phyloP scores from a whole-genome alignment of 208 protist genomes.

The Willaertia magna region DNA sequence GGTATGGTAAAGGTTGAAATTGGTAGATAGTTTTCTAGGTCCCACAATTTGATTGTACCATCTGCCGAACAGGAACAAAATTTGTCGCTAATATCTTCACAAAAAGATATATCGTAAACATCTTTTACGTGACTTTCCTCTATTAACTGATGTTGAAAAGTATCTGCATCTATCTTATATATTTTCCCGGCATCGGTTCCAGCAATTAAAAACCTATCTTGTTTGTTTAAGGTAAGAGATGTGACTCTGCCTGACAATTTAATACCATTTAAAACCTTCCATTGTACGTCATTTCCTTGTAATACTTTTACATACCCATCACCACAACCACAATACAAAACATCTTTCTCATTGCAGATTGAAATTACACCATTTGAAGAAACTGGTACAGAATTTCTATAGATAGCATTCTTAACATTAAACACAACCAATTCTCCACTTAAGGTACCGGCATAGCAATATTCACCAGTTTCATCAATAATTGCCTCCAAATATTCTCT shows the following conservation, averaged over 20 bases:
- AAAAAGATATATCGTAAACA: not conserved
- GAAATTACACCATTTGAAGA: not conserved
- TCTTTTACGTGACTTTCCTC: not conserved
- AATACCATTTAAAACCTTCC: not conserved
- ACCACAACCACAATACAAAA: not conserved
- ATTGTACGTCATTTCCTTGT: not conserved
- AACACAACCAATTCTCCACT: not conserved
- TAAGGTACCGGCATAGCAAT: not conserved
- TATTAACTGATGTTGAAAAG: not conserved
- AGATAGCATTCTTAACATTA: conserved; percentile 5
- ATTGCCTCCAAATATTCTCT: not conserved
- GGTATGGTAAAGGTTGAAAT: not conserved
- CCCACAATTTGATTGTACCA: conserved; percentile 2
- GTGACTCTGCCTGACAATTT: not conserved
- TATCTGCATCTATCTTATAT: not conserved
- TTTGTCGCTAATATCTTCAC: not conserved
- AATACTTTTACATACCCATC: not conserved
- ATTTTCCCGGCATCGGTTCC: not conserved
- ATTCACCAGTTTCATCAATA: not conserved
- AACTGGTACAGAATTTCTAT: not conserved
- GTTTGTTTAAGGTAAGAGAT: not conserved
- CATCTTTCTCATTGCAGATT: not conserved
- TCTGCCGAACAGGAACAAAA: not conserved
- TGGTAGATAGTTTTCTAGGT: not conserved
- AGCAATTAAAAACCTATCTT: not conserved